Evolutionary conservation across 306 rosid genomes (phyloP).

Genomic region (Glycine soja): DNA sequence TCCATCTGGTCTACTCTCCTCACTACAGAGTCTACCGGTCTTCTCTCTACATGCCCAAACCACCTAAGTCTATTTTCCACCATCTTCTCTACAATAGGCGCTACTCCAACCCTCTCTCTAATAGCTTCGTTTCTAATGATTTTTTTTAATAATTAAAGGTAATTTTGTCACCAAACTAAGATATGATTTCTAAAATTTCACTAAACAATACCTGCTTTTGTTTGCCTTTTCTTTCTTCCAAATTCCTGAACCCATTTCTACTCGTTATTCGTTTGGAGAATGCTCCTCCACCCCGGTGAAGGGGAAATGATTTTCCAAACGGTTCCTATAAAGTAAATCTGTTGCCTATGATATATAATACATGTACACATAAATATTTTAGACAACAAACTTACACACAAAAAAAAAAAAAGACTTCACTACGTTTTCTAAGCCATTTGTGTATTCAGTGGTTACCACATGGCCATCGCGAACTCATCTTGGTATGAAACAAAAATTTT

Average conservation of each 20-base stretch:
- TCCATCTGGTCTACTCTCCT: no score
- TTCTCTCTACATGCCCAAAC: no score
- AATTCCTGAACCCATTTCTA: conserved; percentile 33
- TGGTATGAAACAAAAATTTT: conserved; percentile 29
- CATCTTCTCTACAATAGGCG: no score
- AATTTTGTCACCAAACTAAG: neutral
- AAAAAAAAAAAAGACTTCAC: conserved; percentile 7
- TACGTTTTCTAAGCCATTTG: conserved; percentile 43
- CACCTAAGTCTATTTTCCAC: no score
- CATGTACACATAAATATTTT: conserved; percentile 52
- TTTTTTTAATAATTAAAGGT: neutral
- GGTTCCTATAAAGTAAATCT: conserved; percentile 40
- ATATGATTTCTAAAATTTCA: neutral
- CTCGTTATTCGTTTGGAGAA: conserved; percentile 25
- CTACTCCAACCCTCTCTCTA: no score
- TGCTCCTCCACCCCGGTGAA: neutral
- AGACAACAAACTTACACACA: conserved; percentile 45
- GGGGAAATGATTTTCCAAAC: conserved; percentile 33
- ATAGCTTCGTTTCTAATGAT: no score
- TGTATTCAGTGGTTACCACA: neutral
- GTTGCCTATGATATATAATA: conserved; percentile 49
- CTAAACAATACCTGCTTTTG: conserved; percentile 8
- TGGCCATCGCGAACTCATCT: conserved; percentile 38
- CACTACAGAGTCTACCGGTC: no score
- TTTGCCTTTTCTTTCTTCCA: neutral